Percentiles rank a stretch among this genome's conserved stretches.
Conservation (phyloP, 495 filamentous ascomycete genomes). For the Oidiodendron maius region DNA sequence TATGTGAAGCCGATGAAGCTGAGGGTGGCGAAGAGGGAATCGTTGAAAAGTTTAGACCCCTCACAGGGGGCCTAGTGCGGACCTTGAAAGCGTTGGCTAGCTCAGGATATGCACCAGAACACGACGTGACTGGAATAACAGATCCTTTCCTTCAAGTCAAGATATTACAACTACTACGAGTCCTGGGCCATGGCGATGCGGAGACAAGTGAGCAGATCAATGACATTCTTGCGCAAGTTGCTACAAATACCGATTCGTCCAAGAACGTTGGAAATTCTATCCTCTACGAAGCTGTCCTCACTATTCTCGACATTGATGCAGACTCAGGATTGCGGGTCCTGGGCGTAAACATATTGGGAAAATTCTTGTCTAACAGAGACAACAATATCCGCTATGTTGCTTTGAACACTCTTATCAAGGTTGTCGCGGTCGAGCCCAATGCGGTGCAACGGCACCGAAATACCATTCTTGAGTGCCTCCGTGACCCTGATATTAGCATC, state of each 20-base stretch:
- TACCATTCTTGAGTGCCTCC: constrained; percentile 91
- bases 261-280: constrained; percentile 99
- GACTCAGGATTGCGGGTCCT: constrained; percentile 90
- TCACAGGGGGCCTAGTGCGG: constrained; percentile 74
- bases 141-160: constrained; percentile 99
- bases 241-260: constrained; percentile 94
- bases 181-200: constrained; percentile 80
- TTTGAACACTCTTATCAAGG: constrained; percentile 94
- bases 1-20: constrained; percentile 89
- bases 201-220: constrained; percentile 95
- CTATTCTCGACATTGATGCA: constrained; percentile 96
- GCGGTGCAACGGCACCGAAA: constrained; percentile 96
- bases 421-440: constrained; percentile 96
- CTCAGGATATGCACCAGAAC: constrained; percentile 95
- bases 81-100: constrained; percentile 85
- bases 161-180: constrained; percentile 77
- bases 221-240: constrained; percentile 96
- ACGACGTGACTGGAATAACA: constrained; percentile 95
- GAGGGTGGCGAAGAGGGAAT: constrained; percentile 82
- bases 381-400: constrained; percentile 99
- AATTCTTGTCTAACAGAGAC: constrained; percentile 94
- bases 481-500: constrained; percentile 99
- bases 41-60: constrained; percentile 81
- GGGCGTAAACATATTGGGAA: constrained; percentile 96
- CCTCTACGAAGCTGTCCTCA: constrained; percentile 93